A percentile compares a stretch with the other conserved stretches of the same genome.
phyloP scores from a whole-genome alignment of 2,329 filamentous ascomycete genomes.

The Microdochium trichocladiopsis region DNA sequence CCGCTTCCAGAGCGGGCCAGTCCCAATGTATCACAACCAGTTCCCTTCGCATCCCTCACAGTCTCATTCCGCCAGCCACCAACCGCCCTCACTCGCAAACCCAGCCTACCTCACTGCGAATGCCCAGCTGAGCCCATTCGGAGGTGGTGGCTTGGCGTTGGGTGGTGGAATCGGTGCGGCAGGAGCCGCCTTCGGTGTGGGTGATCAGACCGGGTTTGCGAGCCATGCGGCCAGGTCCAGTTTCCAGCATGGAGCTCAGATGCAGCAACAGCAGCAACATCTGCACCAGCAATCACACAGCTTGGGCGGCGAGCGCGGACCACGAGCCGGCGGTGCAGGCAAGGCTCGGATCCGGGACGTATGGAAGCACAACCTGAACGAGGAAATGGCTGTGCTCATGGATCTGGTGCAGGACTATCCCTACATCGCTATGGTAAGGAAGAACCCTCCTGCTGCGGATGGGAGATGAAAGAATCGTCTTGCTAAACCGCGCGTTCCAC shows the following conservation, averaged over 20 bases:
- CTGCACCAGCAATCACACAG: constrained; percentile 34
- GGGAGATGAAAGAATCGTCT: too few relatives aligned
- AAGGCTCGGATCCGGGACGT: constrained; percentile 90
- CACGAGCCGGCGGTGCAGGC: constrained; percentile 37
- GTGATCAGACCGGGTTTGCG: constrained; percentile 65
- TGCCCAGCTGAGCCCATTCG: constrained; percentile 61
- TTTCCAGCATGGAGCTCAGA: constrained; percentile 66
- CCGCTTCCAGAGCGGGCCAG: constrained; percentile 31
- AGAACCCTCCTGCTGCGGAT: neutral
- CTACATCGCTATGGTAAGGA: constrained; percentile 91
- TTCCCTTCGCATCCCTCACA: constrained; percentile 49
- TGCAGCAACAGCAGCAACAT: constrained; percentile 45
- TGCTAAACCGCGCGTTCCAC: too few relatives aligned
- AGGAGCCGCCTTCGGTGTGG: constrained; percentile 42
- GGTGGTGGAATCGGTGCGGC: constrained; percentile 44
- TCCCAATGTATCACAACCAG: constrained; percentile 38
- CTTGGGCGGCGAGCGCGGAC: constrained; percentile 23
- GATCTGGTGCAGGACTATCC: constrained; percentile 84
- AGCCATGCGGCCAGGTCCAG: constrained; percentile 85
- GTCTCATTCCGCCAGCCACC: constrained; percentile 36
- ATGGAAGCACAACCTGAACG: constrained; percentile 84
- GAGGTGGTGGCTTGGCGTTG: constrained; percentile 51
- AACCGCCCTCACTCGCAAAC: constrained; percentile 53
- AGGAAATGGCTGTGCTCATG: constrained; percentile 82
- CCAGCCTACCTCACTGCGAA: constrained; percentile 66